Evolutionary conservation across 805 yeast species (phyloP).

Genomic region (Ogataea corticis): DNA sequence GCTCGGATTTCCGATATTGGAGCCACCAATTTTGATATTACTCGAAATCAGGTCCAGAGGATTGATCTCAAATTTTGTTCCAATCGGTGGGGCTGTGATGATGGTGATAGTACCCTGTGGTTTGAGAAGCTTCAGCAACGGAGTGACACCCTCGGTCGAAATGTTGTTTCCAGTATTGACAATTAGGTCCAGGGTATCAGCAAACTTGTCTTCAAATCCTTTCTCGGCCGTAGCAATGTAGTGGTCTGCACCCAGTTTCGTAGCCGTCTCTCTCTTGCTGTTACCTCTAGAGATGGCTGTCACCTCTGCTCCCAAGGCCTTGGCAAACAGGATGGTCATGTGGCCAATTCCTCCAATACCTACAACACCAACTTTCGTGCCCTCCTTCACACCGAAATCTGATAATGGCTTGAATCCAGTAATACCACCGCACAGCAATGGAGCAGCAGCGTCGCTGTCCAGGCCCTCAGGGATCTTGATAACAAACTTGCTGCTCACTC

Average conservation of each 20-base stretch:
- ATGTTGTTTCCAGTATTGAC: slow-evolving; percentile 26
- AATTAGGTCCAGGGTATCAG: slow-evolving; percentile 47
- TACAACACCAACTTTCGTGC: slow-evolving; percentile 53
- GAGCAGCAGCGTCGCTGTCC: slow-evolving; percentile 59
- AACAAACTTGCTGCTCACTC: slow-evolving; percentile 63
- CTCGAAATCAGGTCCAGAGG: slow-evolving; percentile 34
- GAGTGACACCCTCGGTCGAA: slow-evolving; percentile 23
- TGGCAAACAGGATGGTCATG: slow-evolving; percentile 59
- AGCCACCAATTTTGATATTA: slow-evolving; percentile 56
- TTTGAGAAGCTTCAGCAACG: slow-evolving; percentile 57
- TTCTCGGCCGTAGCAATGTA: slow-evolving; percentile 49
- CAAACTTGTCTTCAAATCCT: slow-evolving; percentile 35
- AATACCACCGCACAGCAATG: slow-evolving; percentile 76
- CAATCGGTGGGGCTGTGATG: slow-evolving; percentile 42
- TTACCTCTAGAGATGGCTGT: slow-evolving; percentile 54
- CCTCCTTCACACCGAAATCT: slow-evolving; percentile 40
- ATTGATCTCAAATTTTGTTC: slow-evolving; percentile 10
- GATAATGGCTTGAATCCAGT: slow-evolving; percentile 70
- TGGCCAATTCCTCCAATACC: slow-evolving; percentile 73
- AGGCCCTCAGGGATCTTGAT: slow-evolving; percentile 62
- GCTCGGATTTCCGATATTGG: slow-evolving; percentile 58
- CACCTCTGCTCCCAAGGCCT: slow-evolving; percentile 64
- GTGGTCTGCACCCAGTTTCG: slow-evolving; percentile 55
- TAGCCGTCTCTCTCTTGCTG: slow-evolving; percentile 52
- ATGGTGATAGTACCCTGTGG: slow-evolving; percentile 60